Evolutionary conservation across 345 rosid species (phyloP), one percentile per base, ranked within the genome.

Genomic region (Tarenaya hassleriana): DNA sequence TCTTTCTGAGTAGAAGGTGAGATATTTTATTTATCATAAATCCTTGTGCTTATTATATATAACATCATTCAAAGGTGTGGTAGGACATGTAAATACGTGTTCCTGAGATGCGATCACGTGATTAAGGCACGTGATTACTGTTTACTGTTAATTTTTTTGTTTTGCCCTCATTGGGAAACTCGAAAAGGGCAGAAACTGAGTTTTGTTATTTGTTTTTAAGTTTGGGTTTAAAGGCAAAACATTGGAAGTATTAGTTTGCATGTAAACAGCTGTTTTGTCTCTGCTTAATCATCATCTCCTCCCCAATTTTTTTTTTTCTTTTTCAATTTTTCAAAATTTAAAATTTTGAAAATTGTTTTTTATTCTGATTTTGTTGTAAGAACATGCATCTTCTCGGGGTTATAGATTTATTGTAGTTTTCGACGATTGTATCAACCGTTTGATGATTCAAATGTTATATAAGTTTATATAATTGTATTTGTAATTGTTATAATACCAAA

Each of bases 81-180:
- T 46, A n/a, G 29, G 2, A 5, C 5, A 41, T 52, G 60, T 52
- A 58, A 53, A 41, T 39, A 19, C 4, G 40, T 9, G 40, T 9
- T 35, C 0, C 13, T 10, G 49, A 59, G 61, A 60, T 66, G 56
- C 59, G 47, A 56, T 59, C 70, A 59, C 59, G 70, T 66, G 70
- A 60, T 60, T 47, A 18, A 11, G 41, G 50, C 70, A 66, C 56
- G 70, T 66, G 70, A 41, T 60, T 53, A 46, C 70, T 66, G 70
- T 33, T 15, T 47, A 59, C 16, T 59, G 41, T 41, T 66, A 24
- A 24, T 2, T 2, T 24, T 24, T 24, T 24, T 2, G 2, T 24
- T 24, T 24, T n/a, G n/a, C n/a, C n/a, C 29, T 24, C 29, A 53
- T 66, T 48, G 65, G 70, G 65, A 64, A 59, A 66, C 70, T 59